Base-by-base conservation (phyloP, 2,329 filamentous ascomycete species). In the Penicillium sclerotiorum region DNA sequence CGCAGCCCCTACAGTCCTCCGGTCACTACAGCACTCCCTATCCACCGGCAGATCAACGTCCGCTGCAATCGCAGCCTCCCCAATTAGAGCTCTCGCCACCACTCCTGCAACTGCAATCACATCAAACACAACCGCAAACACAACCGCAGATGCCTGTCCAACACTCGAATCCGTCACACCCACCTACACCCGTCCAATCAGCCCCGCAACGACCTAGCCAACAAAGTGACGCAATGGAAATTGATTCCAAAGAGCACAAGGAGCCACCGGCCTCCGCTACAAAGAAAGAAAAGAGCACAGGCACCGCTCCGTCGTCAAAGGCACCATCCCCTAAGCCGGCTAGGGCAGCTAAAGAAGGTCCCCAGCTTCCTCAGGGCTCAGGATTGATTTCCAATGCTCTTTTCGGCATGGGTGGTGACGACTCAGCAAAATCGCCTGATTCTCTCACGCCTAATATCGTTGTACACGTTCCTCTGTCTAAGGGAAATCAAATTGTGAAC, bases 401-500 rank as follows among this genome's bases (percentile, higher is more conserved):
- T 13, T 86, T 84, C 56, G 83, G 81, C 3, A 37, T 46, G 9
- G 58, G 59, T 7, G 76, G 78, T 6, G 74, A 78, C 39, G 67
- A 69, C 33, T 65, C 67, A n/a, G 72, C 72, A 39, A 73, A 73
- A 20, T 69, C 78, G 38, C 76, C 71, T 39, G 66, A 65, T 35
- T 57, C 68, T 23, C 74, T 68, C 32, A 83, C 82, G 2, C 91
- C 85, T 33, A 95, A 85, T 4, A 96, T 99, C 55, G 82, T 95
- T 45, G 80, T 99, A 15, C 86, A 88, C 47, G 86, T 99, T 49
- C 85, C 89, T 0, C 80, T 99, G 32, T 83, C 87, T 50, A 85
- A 89, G 61, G 87, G 84, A 28, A 96, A 96, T 69, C 90, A 93
- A 59, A 93, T 95, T 53, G 85, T 99, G 73, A 97, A 97, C 70